Conservation (phyloP, 345 rosid genomes). For the Mangifera indica region DNA sequence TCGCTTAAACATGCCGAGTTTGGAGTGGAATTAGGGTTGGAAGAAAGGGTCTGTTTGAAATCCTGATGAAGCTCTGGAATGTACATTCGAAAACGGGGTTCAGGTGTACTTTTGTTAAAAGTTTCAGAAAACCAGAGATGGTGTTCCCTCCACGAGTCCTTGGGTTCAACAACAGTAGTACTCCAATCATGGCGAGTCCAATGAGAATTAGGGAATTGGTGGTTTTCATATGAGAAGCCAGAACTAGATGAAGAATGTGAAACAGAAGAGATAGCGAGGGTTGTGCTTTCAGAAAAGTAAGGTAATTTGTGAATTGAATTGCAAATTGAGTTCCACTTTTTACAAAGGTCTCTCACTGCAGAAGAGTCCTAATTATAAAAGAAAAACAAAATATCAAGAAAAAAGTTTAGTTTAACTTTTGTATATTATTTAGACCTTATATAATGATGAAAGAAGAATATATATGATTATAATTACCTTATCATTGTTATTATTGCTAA, state of each 20-base stretch:
- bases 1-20: constrained; percentile 73
- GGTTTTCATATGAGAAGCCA: constrained; percentile 42
- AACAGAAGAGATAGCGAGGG: constrained; percentile 53
- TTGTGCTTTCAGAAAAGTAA: constrained; percentile 44
- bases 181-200: constrained; percentile 43
- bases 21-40: constrained; percentile 50
- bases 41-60: constrained; percentile 26
- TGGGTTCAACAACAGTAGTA: constrained; percentile 39
- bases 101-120: constrained; percentile 13
- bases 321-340: constrained; percentile 63
- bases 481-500: constrained; percentile 25
- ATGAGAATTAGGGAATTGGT: constrained; percentile 39
- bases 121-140: constrained; percentile 36
- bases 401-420: constrained; percentile 10
- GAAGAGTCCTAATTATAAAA: constrained; percentile 45
- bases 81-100: constrained; percentile 43
- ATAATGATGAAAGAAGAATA: not conserved
- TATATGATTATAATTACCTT: constrained; percentile 30
- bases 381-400: not conserved
- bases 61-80: constrained; percentile 45
- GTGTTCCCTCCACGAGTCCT: constrained; percentile 35
- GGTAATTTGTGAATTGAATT: constrained; percentile 47
- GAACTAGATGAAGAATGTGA: constrained; percentile 61
- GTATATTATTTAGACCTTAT: not conserved
- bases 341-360: constrained; percentile 50